Evolutionary conservation across 768 basidiomycete species (phyloP).

Genomic region (Serendipita vermifera): DNA sequence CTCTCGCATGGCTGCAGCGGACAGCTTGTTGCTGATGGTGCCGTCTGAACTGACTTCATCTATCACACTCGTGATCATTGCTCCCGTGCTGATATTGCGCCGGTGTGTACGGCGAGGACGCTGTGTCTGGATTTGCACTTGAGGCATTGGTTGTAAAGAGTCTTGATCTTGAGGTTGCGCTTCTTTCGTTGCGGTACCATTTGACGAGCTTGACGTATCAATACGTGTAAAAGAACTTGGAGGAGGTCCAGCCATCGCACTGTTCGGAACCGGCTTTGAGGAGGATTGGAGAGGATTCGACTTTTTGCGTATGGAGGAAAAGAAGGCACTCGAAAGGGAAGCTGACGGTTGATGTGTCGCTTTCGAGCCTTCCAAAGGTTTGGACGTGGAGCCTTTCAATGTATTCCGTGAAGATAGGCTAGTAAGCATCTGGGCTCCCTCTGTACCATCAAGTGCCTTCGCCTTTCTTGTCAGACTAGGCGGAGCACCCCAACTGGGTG

Average conservation of each 20-base stretch:
- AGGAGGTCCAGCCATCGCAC: neutral
- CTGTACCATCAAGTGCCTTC: neutral
- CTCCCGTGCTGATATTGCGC: slow-evolving; percentile 8
- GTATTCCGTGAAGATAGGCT: neutral
- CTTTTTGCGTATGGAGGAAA: neutral
- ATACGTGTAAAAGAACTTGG: neutral
- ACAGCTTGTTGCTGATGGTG: neutral
- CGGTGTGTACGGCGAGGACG: neutral
- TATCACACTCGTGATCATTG: slow-evolving; percentile 6
- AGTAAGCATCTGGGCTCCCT: neutral
- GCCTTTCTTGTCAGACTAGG: neutral
- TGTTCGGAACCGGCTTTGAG: neutral
- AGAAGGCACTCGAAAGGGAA: neutral
- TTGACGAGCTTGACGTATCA: neutral
- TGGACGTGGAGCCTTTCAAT: too few species aligned
- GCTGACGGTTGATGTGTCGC: too few species aligned
- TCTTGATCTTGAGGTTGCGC: neutral
- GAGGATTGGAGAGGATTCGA: slow-evolving; percentile 2
- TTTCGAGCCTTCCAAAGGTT: too few species aligned
- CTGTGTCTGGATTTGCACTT: neutral
- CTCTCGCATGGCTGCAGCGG: neutral
- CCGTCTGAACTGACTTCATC: slow-evolving; percentile 7
- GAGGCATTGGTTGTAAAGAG: neutral
- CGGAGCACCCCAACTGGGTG: neutral
- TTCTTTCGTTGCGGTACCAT: neutral